Base-by-base conservation (phyloP, 768 basidiomycete genomes). In the Sarcomyxa edulis region DNA sequence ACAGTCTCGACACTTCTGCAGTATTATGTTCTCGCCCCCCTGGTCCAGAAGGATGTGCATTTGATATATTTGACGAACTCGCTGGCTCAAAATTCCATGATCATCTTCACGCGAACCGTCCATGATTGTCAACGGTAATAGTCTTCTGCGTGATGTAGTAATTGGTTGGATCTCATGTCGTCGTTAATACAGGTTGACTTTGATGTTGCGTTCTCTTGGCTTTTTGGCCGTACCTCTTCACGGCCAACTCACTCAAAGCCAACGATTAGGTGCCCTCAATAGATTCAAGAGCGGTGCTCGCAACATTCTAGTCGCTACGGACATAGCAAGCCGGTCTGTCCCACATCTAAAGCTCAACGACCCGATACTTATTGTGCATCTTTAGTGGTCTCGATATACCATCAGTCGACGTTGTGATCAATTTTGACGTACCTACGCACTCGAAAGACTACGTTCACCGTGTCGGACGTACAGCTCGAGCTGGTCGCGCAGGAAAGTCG, bases 401-500 rank as follows among this genome's bases (percentile, higher is more conserved):
- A 8, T 78, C 84, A 18, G 96, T 99, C 26, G 96, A 99, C 55
- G 68, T 94, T 24, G 94, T 99, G 41, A 89, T 99, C 62, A 99
- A 99, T 63, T 99, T 90, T 59, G 94, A 96, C 59, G 85, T 97
- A 46, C 96, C 96, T 1, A 90, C 90, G 1, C 90, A 98, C 58
- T 97, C 94, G 11, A 98, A 99, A 67, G 96, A 98, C 59, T 99
- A 99, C 62, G 96, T 99, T 35, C 96, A 99, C 57, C 81, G 96
- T 30, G 96, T 99, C 7, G 96, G 96, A 26, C 80, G 96, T 40
- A 99, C 96, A 23, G 96, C 96, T 5, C 85, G 96, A 54, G 96
- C 96, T 3, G 96, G 96, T n/a, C 79, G 96, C 30, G 81, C 92
- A 2, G 96, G 96, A 30, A 97, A 97, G 65, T 84, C 90, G 1